Evolutionary conservation across 202 grass and related monocot species (phyloP).

Genomic region (Dendrocalamus latiflorus): DNA sequence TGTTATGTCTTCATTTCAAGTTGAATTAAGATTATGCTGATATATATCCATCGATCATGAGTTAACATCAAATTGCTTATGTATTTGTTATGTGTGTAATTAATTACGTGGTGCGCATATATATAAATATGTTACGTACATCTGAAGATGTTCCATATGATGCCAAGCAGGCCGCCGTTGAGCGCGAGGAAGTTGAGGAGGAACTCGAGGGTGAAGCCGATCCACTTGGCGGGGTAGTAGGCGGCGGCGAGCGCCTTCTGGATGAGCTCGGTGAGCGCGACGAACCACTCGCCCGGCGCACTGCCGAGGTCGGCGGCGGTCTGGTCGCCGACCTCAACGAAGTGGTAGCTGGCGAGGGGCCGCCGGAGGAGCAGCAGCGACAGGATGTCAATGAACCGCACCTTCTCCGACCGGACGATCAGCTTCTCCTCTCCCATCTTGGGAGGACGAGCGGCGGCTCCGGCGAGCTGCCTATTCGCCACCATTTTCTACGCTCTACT

Average conservation of each 20-base stretch:
- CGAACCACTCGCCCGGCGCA: constrained; percentile 23
- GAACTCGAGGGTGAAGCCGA: constrained; percentile 35
- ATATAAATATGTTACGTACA: constrained; percentile 29
- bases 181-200: constrained; percentile 45
- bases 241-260: constrained; percentile 22
- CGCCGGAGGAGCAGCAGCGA: constrained; percentile 40
- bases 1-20: too few relatives aligned
- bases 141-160: constrained; percentile 50
- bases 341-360: constrained; percentile 30
- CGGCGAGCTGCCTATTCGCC: neutral
- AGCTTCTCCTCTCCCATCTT: constrained; percentile 47
- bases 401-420: constrained; percentile 45
- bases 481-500: neutral
- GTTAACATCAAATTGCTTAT: neutral
- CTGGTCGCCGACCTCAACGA: constrained; percentile 34
- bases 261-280: constrained; percentile 34
- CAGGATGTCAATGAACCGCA: constrained; percentile 45
- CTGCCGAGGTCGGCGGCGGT: constrained; percentile 11
- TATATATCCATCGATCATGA: neutral
- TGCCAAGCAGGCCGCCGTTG: constrained; percentile 50
- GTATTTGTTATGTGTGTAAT: neutral
- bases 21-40: too few relatives aligned
- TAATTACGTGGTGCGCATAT: neutral
- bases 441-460: neutral
- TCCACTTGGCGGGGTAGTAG: constrained; percentile 6